A percentile compares a stretch with the other conserved stretches of the same genome.
Conservation (phyloP, 768 basidiomycete genomes). For the Boletus sp. region DNA sequence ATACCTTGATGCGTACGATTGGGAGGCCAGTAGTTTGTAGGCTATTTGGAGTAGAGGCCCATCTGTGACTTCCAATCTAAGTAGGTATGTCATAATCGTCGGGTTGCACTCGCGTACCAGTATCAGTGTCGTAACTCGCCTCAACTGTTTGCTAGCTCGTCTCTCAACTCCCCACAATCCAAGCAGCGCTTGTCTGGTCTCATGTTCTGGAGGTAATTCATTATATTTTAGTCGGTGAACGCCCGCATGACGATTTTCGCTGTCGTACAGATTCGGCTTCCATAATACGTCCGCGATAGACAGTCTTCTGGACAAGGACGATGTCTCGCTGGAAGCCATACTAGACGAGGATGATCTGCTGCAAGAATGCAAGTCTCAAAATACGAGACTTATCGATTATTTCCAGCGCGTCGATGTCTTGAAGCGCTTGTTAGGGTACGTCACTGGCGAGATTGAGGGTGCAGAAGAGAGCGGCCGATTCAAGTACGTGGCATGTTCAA, state of each 20-base stretch:
- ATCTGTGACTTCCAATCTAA: constrained; percentile 24
- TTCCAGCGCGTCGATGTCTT: constrained; percentile 80
- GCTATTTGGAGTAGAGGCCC: neutral
- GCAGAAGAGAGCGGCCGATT: constrained; percentile 75
- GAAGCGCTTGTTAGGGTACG: constrained; percentile 77
- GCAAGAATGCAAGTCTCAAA: constrained; percentile 94
- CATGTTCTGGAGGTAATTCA: constrained; percentile 50
- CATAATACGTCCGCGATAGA: constrained; percentile 88
- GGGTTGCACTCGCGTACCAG: neutral
- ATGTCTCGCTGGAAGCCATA: constrained; percentile 84
- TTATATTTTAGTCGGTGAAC: neutral
- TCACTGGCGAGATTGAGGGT: constrained; percentile 81
- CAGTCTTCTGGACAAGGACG: constrained; percentile 85
- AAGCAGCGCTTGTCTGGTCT: constrained; percentile 21
- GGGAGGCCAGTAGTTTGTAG: constrained; percentile 9
- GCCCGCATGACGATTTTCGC: constrained; percentile 1
- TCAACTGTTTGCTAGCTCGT: constrained; percentile 11
- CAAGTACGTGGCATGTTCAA: constrained; percentile 55
- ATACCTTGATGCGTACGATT: constrained; percentile 18
- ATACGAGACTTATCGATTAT: constrained; percentile 84
- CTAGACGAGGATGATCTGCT: constrained; percentile 92
- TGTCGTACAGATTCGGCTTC: constrained; percentile 72
- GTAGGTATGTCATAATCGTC: constrained; percentile 16
- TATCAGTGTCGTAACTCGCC: constrained; percentile 23
- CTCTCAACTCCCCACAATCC: constrained; percentile 2